A percentile compares a stretch with the other conserved stretches of the same genome.
These are phyloP conservation scores for Hypoxylon sp. DNA, from an alignment of 2,329 filamentous ascomycete species.

Conservation along the genomic window DNA sequence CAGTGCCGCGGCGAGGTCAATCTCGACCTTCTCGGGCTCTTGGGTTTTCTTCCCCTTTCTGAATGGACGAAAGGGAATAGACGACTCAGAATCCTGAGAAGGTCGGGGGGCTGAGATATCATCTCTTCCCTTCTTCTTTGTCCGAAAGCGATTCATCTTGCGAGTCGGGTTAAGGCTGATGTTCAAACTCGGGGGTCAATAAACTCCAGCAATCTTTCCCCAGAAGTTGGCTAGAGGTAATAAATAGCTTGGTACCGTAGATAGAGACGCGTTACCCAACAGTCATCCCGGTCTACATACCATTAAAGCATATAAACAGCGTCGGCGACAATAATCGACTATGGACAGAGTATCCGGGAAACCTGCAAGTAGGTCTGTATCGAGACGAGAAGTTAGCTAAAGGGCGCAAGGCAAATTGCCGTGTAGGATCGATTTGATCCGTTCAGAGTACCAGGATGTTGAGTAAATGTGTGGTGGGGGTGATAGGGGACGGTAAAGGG, in stretches of 20 bases:
- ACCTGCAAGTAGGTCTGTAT: neutral
- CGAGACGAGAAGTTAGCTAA: slow-evolving; percentile 6
- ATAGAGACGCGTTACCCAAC: neutral
- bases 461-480: slow-evolving; percentile 13
- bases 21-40: slow-evolving; percentile 67
- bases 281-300: slow-evolving; percentile 16
- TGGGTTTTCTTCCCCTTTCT: slow-evolving; percentile 62
- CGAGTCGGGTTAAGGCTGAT: neutral
- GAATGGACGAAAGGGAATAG: slow-evolving; percentile 62
- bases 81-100: slow-evolving; percentile 63
- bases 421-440: slow-evolving; percentile 11
- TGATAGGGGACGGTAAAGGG: slow-evolving; percentile 26
- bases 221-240: slow-evolving; percentile 3
- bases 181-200: slow-evolving; percentile 5
- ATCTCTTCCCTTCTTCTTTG: slow-evolving; percentile 74
- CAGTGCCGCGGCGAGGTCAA: slow-evolving; percentile 77
- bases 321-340: slow-evolving; percentile 26
- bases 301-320: slow-evolving; percentile 20
- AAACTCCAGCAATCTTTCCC: neutral
- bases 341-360: slow-evolving; percentile 8
- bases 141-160: slow-evolving; percentile 79
- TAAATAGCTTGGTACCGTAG: slow-evolving; percentile 5
- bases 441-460: neutral
- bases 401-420: neutral
- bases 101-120: slow-evolving; percentile 56